Base-by-base conservation (phyloP, 208 protist species). In the Herpetomonas tarakana region DNA sequence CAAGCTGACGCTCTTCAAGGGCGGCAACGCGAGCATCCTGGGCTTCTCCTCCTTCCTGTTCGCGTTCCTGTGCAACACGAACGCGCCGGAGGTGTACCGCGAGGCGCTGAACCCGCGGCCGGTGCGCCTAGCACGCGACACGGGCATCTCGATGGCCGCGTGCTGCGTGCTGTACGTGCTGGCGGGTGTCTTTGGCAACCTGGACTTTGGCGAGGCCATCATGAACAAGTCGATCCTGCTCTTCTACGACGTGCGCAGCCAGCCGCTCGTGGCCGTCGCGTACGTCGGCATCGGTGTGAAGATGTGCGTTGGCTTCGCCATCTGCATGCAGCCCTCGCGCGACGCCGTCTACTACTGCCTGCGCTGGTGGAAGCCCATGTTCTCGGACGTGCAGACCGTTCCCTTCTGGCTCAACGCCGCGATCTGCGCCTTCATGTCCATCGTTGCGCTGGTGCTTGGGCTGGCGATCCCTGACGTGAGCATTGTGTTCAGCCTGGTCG, bases 11-110 rank as follows among this genome's bases (percentile, higher is more conserved):
- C 60, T 81, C 52, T 88, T 90, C 68, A 69, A 79, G 61, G 58
- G 64, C n/a, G 84, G 83, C 27, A 88, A 88, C 67, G 66, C 45
- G 31, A 79, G 78, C 4, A 54, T 93, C 29, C 53, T 73, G 26
- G 81, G 82, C n/a, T 72, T 96, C 65, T 85, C 84, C 16, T 77
- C 83, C 41, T 91, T 93, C 53, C 76, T 94, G 46, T 93, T 96
- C 51, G 68, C 87, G 11, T 96, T 88, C 52, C 47, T 91, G 18
- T 90, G 83, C 47, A 86, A 96, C 61, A 76, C 76, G 25, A 94
- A 93, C 67, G 71, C 70, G 35, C 88, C 88, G 26, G 75, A 78
- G 54, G 78, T 94, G 30, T 91, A 83, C 41, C 50, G 56, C 26
- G 90, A 96, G 67, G 78, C 81, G 65, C 41, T 63, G 16, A 71